Evolutionary conservation across 495 filamentous ascomycete species (phyloP).

Genomic region (Tirmania nivea): DNA sequence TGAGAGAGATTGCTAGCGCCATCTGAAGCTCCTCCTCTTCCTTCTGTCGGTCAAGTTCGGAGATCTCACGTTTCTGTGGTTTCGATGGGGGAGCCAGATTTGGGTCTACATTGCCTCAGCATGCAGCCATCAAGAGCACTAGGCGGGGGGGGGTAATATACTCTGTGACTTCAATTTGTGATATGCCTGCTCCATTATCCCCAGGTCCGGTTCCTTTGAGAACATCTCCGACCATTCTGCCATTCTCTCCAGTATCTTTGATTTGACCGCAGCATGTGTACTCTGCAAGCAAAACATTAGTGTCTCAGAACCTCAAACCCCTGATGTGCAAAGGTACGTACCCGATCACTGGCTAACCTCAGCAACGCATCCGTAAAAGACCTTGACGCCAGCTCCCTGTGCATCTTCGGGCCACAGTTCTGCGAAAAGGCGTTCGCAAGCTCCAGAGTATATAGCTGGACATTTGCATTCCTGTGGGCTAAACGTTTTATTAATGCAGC

Average conservation of each 20-base stretch:
- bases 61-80: slow-evolving; percentile 76
- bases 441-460: slow-evolving; percentile 96
- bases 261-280: slow-evolving; percentile 88
- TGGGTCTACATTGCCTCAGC: slow-evolving; percentile 40
- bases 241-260: slow-evolving; percentile 93
- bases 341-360: slow-evolving; percentile 69
- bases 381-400: slow-evolving; percentile 78
- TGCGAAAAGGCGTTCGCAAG: slow-evolving; percentile 86
- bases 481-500: slow-evolving; percentile 87
- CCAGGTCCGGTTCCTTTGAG: slow-evolving; percentile 66
- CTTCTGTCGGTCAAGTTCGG: slow-evolving; percentile 72
- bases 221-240: slow-evolving; percentile 94
- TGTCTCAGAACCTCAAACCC: neutral
- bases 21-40: slow-evolving; percentile 96
- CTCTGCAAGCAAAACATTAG: slow-evolving; percentile 29
- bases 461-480: slow-evolving; percentile 93
- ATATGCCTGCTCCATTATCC: slow-evolving; percentile 94
- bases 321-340: slow-evolving; percentile 16
- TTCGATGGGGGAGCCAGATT: slow-evolving; percentile 81
- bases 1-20: slow-evolving; percentile 75
- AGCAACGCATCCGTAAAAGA: slow-evolving; percentile 91
- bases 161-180: slow-evolving; percentile 63
- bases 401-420: slow-evolving; percentile 80
- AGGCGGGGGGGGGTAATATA: slow-evolving; percentile 20
- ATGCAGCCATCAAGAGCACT: neutral